Evolutionary conservation across 331 rosid genomes (phyloP), one percentile per base, ranked within the genome.

Genomic region (Saraca asoca): DNA sequence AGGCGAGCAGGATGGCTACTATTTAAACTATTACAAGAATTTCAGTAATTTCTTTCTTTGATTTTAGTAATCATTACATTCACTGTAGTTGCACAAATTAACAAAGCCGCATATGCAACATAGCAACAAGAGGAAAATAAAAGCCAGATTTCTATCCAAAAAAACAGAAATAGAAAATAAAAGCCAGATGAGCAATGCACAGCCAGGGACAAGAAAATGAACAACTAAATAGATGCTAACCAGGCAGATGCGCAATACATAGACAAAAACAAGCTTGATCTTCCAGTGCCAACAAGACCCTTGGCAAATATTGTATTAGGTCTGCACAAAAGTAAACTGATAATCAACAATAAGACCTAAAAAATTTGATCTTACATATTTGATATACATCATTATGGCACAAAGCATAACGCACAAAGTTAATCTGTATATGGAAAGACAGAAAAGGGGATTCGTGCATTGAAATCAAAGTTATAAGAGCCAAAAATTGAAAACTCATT

Each of bases 191-290:
- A 59, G 20, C 24, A 39, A 7, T 42, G 69, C 60, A 76, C 58
- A 37, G 56, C 66, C 15, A 57, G 33, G 49, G 64, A 51, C 52
- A 44, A 35, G 50, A 44, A 6, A 51, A 48, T 38, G 55, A 51
- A 56, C 45, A 72, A 66, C 69, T 14, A 66, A 39, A 38, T 14
- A 16, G 66, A 62, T 41, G 57, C 85, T 81, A 63, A 94, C 99
- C 99, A 94, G 64, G 97, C 96, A 66, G 99, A 94, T 55, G 97
- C 41, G 50, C 97, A 94, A 71, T 94, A 90, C 16, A 58, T 82
- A 9, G 99, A 90, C 35, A 94, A 87, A 78, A 94, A 94, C 79
- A 94, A 79, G 85, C 99, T 94, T 75, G 99, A 94, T 78, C 97
- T 83, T 41, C 96, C 93, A 34, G 99, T 94, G 75, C 95, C 99